A percentile compares a stretch with the other conserved stretches of the same genome.
Evolutionary conservation across 2,329 filamentous ascomycete species (phyloP).

Genomic region (Cadophora sp.): DNA sequence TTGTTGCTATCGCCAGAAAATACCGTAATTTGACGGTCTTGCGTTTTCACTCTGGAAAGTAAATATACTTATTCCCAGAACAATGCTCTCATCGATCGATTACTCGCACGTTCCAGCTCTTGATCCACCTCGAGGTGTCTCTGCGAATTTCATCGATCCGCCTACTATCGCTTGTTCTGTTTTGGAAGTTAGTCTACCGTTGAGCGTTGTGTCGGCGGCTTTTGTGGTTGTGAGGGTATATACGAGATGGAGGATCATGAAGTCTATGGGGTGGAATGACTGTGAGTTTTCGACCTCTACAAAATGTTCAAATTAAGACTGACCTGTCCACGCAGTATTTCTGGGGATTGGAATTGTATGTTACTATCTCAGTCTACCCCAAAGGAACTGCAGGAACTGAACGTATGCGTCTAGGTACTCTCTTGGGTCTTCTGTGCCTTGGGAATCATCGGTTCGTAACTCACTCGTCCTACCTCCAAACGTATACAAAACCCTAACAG

Average conservation of each 20-base stretch:
- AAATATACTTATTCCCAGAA: neutral
- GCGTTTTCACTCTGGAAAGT: neutral
- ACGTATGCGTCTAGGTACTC: neutral
- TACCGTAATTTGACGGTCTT: neutral
- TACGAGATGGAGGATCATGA: neutral
- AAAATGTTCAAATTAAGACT: neutral
- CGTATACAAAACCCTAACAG: neutral
- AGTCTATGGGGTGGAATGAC: conserved; percentile 3
- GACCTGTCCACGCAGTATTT: neutral
- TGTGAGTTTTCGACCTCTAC: neutral
- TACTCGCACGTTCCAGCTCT: neutral
- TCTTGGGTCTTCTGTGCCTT: conserved; percentile 2
- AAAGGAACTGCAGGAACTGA: neutral
- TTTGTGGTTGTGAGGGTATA: conserved; percentile 3
- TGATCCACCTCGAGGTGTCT: neutral
- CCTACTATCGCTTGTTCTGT: neutral
- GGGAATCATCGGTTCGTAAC: neutral
- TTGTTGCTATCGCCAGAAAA: neutral
- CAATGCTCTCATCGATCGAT: neutral
- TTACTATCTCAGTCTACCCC: neutral
- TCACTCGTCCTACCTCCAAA: neutral
- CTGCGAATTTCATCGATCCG: neutral
- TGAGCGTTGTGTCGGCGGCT: neutral
- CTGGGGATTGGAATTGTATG: neutral
- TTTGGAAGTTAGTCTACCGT: neutral